A percentile compares a stretch with the other conserved stretches of the same genome.
These are phyloP conservation scores for Stylosanthes scabra DNA, from an alignment of 331 rosid species.

Conservation along the genomic window DNA sequence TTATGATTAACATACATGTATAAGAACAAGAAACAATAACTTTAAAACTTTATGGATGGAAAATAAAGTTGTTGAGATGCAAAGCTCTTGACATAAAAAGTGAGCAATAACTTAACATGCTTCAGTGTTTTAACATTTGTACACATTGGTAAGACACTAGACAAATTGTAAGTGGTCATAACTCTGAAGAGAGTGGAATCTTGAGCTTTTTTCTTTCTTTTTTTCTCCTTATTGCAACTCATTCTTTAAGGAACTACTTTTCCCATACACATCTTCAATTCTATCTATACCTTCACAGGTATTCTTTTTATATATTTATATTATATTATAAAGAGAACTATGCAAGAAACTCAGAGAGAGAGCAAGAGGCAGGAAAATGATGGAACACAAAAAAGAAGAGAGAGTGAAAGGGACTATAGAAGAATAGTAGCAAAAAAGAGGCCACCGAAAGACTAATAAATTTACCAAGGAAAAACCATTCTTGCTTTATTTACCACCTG, in stretches of 20 bases:
- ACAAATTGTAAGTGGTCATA: constrained; percentile 43
- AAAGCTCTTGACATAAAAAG: constrained; percentile 16
- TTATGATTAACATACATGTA: neutral
- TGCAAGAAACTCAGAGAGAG: constrained; percentile 49
- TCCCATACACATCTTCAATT: constrained; percentile 46
- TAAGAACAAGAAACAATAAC: neutral
- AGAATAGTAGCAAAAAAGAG: constrained; percentile 17
- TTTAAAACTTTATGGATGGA: constrained; percentile 36
- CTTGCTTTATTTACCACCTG: constrained; percentile 69
- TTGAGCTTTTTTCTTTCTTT: constrained; percentile 42
- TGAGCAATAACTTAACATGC: constrained; percentile 40
- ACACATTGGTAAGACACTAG: constrained; percentile 49
- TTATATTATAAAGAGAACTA: constrained; percentile 40
- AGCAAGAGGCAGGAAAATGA: constrained; percentile 41
- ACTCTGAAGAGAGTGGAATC: constrained; percentile 44
- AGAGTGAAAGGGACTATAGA: too few relatives aligned
- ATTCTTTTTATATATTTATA: constrained; percentile 27
- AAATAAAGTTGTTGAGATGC: constrained; percentile 39
- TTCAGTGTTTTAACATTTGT: constrained; percentile 37
- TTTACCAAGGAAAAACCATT: too few relatives aligned
- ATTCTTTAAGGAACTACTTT: constrained; percentile 55
- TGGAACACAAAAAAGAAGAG: constrained; percentile 14
- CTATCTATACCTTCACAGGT: constrained; percentile 52
- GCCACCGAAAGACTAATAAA: constrained; percentile 41
- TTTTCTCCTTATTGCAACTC: constrained; percentile 48